Percentiles rank a stretch among this genome's conserved stretches.
phyloP scores from a whole-genome alignment of 2,329 filamentous ascomycete species.

The Cladosporium sp. region DNA sequence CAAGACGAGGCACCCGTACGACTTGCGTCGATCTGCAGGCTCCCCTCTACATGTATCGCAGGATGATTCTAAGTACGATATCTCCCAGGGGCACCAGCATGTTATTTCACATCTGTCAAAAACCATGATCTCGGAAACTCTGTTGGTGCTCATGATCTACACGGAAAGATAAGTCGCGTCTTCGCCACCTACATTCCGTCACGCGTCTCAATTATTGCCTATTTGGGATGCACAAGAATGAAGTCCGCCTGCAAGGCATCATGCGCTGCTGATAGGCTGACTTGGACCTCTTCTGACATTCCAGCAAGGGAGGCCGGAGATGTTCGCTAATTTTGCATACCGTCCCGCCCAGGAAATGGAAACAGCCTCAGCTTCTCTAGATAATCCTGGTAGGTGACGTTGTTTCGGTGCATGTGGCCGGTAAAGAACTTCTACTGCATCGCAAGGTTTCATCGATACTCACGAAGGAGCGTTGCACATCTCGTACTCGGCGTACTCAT shows the following conservation, averaged over 20 bases:
- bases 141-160: not conserved
- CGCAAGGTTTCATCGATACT: slow-evolving; percentile 16
- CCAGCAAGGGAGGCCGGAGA: slow-evolving; percentile 27
- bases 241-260: slow-evolving; percentile 17
- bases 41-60: too few species aligned
- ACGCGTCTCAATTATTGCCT: not conserved
- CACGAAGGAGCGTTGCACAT: slow-evolving; percentile 23
- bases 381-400: slow-evolving; percentile 11
- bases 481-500: slow-evolving; percentile 21
- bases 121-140: not conserved
- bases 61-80: too few species aligned
- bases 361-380: slow-evolving; percentile 17
- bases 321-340: slow-evolving; percentile 29
- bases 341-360: slow-evolving; percentile 26
- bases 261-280: slow-evolving; percentile 7
- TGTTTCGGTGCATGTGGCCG: slow-evolving; percentile 16
- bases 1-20: slow-evolving; percentile 1
- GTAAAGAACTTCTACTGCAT: slow-evolving; percentile 12
- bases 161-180: not conserved
- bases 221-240: slow-evolving; percentile 18
- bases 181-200: slow-evolving; percentile 8
- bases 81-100: too few species aligned
- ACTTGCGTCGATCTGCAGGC: slow-evolving; percentile 2
- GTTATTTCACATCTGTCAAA: too few species aligned
- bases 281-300: slow-evolving; percentile 13